These are phyloP conservation scores for Verbena officinalis DNA, from an alignment of 257 asterid genomes.

Conservation along the genomic window DNA sequence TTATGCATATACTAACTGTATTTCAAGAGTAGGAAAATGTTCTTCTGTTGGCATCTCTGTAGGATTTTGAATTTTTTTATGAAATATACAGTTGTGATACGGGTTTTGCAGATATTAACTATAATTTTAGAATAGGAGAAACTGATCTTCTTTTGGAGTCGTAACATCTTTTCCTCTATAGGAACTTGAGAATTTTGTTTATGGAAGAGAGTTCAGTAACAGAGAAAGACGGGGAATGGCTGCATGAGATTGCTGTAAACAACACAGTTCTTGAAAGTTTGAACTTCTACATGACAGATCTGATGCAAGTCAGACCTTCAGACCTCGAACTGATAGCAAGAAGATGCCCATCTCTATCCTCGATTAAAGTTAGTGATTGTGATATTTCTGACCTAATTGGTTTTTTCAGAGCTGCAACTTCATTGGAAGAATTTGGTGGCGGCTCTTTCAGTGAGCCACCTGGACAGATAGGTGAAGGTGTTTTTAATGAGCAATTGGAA, in stretches of 20 bases:
- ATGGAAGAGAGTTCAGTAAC: constrained; percentile 71
- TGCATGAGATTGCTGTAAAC: constrained; percentile 66
- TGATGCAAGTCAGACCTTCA: constrained; percentile 36
- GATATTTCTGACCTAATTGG: constrained; percentile 58
- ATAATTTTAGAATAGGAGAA: neutral
- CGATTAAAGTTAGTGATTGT: constrained; percentile 69
- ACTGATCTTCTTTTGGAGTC: neutral
- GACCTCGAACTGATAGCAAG: constrained; percentile 80
- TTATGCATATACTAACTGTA: too few relatives aligned
- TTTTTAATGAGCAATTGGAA: constrained; percentile 46
- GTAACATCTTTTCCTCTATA: constrained; percentile 26
- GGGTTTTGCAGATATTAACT: too few relatives aligned
- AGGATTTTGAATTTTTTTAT: neutral
- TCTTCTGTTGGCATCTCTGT: too few relatives aligned
- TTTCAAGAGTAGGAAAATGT: too few relatives aligned
- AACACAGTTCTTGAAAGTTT: constrained; percentile 66
- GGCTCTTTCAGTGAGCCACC: constrained; percentile 60
- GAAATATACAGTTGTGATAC: neutral
- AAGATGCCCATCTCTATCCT: constrained; percentile 59
- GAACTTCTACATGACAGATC: constrained; percentile 78
- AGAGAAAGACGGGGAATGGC: constrained; percentile 77
- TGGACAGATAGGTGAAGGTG: constrained; percentile 56
- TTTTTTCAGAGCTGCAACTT: constrained; percentile 57
- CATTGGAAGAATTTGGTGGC: constrained; percentile 81
- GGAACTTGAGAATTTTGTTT: constrained; percentile 63